Base-by-base conservation (phyloP, 2,329 filamentous ascomycete genomes). In the Calonectria pseudoreteaudii region DNA sequence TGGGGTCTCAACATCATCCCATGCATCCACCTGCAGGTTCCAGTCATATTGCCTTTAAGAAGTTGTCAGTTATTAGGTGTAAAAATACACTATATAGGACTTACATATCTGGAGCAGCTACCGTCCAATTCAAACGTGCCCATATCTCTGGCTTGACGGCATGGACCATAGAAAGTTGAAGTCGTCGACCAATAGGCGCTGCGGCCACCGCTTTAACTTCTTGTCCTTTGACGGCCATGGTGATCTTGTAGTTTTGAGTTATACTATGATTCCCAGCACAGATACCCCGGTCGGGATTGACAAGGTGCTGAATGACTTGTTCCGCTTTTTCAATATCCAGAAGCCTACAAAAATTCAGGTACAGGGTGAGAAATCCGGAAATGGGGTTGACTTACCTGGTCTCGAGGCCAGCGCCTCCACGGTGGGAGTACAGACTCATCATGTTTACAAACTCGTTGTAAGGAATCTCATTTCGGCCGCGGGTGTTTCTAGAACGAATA, bases 61-160 rank as follows among this genome's bases (percentile, higher is more conserved):
- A 62, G 52, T 14, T 47, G 66, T 79, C 49, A 80, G 77, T 23
- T 47, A 49, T 11, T 20, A 26, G 11, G 9, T 28, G n/a, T 14
- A 10, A 20, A 62, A 62, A 41, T 13, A 23, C 10, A n/a, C 4
- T 4, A 14, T 11, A 11, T 30, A 28, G 30, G n/a, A 75, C 79
- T 71, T 73, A 84, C 84, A 82, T 84, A 41, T 85, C 84, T 18
- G 84, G 84, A 8, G 83, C 81, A 31, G 79, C 79, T 31, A 84
- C 65, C 5, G 78, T 81, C 82, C 84, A 84, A 69, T 83, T 81
- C 31, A 85, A 66, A 18, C 77, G 79, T 5, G 76, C 71, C 71
- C 74, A 77, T 10, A 56, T 53, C 64, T 81, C 82, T 30, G 72
- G 71, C 30, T 66, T 78, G 8, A 56, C 74, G 9, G 82, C 71